Conservation (phyloP, 495 filamentous ascomycete genomes). For the Haplographium delicatum region DNA sequence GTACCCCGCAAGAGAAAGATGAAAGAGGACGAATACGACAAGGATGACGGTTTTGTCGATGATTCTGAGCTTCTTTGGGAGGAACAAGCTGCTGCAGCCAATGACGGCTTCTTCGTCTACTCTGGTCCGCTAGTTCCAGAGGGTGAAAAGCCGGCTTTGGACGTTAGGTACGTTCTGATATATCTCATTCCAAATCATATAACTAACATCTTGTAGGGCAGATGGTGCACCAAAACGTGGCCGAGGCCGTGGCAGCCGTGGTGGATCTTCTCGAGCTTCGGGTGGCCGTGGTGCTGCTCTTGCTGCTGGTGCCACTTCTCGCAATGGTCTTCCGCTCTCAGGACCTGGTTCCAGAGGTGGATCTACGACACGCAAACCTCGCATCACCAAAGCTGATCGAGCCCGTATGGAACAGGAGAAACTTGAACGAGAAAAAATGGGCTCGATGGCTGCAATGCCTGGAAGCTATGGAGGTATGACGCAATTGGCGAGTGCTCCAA, state of each 20-base stretch:
- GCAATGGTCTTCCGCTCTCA: slow-evolving; percentile 33
- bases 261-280: slow-evolving; percentile 45
- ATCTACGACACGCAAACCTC: slow-evolving; percentile 67
- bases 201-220: slow-evolving; percentile 47
- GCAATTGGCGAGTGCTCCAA: slow-evolving; percentile 23
- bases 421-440: slow-evolving; percentile 57
- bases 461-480: slow-evolving; percentile 21
- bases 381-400: slow-evolving; percentile 71
- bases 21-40: slow-evolving; percentile 94
- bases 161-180: slow-evolving; percentile 33
- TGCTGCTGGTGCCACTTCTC: slow-evolving; percentile 28
- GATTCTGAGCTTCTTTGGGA: slow-evolving; percentile 95
- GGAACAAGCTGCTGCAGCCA: slow-evolving; percentile 86
- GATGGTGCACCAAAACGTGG: slow-evolving; percentile 76
- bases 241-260: slow-evolving; percentile 50
- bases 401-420: slow-evolving; percentile 64
- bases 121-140: slow-evolving; percentile 80
- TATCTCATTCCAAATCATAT: background rate
- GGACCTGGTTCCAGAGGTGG: slow-evolving; percentile 77
- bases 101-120: slow-evolving; percentile 89
- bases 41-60: slow-evolving; percentile 95
- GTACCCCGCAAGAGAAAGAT: slow-evolving; percentile 67
- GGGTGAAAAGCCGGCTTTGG: slow-evolving; percentile 80
- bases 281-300: slow-evolving; percentile 32
- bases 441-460: slow-evolving; percentile 19